Conservation (phyloP, 495 filamentous ascomycete genomes). For the Venustampulla echinocandica region DNA sequence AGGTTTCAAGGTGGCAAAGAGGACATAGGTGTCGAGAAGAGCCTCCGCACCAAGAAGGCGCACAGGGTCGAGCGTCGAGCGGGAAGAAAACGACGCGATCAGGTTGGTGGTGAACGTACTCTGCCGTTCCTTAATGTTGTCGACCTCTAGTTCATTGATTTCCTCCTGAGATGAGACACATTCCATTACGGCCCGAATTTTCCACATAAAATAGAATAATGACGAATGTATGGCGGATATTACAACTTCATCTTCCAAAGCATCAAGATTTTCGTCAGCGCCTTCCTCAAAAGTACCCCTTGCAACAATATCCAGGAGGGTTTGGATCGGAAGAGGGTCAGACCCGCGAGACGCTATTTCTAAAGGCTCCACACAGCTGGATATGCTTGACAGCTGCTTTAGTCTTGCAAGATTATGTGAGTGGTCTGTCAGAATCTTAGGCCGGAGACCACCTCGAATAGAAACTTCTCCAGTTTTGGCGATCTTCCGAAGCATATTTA, state of each 20-base stretch:
- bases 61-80: conserved; percentile 61
- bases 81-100: conserved; percentile 53
- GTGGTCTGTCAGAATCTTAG: conserved; percentile 55
- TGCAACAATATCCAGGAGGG: conserved; percentile 56
- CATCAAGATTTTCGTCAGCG: conserved; percentile 52
- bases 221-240: conserved; percentile 60
- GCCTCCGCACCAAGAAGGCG: conserved; percentile 65
- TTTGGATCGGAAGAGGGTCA: conserved; percentile 46
- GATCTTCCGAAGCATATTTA: conserved; percentile 59
- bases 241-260: conserved; percentile 67
- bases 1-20: conserved; percentile 64
- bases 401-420: conserved; percentile 77
- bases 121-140: conserved; percentile 48
- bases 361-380: conserved; percentile 63
- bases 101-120: conserved; percentile 51
- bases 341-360: conserved; percentile 33
- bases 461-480: conserved; percentile 55
- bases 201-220: conserved; percentile 95
- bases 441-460: conserved; percentile 48
- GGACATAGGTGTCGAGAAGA: conserved; percentile 70
- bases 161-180: conserved; percentile 33
- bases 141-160: conserved; percentile 41
- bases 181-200: conserved; percentile 46
- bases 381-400: conserved; percentile 71
- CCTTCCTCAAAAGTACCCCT: conserved; percentile 56